phyloP scores from a whole-genome alignment of 176 grass and related monocot genomes.

The Miscanthus lutarioriparius region DNA sequence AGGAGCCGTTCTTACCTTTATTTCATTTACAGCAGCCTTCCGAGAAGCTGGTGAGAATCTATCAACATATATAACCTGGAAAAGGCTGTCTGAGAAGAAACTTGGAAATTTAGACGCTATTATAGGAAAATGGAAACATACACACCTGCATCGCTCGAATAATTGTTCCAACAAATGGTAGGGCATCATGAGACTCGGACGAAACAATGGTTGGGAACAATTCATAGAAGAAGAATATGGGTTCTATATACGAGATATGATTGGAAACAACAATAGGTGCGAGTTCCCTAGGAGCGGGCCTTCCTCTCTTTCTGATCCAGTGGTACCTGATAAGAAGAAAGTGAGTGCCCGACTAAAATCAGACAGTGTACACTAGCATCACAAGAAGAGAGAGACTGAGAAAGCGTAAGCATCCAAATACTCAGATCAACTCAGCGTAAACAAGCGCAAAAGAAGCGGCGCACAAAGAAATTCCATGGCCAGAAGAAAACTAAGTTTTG shows the following conservation, averaged over 20 bases:
- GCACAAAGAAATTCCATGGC: background rate
- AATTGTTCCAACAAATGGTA: constrained; percentile 96
- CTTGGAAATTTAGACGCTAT: background rate
- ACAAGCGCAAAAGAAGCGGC: background rate
- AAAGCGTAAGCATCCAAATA: background rate
- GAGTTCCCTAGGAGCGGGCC: constrained; percentile 75
- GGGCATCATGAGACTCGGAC: constrained; percentile 88
- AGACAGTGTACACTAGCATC: constrained; percentile 3
- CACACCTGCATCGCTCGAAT: constrained; percentile 96
- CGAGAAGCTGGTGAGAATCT: constrained; percentile 89
- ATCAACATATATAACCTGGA: constrained; percentile 98
- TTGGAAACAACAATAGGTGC: constrained; percentile 96
- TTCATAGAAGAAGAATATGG: constrained; percentile 97
- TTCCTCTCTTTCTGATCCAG: constrained; percentile 95
- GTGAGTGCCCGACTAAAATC: constrained; percentile 10
- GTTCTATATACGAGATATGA: constrained; percentile 95
- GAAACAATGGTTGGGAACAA: constrained; percentile 97
- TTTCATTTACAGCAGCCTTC: constrained; percentile 92
- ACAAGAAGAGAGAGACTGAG: constrained; percentile 1
- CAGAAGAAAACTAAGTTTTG: background rate
- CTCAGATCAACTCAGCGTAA: background rate
- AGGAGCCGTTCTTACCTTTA: constrained; percentile 73
- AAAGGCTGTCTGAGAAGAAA: constrained; percentile 16
- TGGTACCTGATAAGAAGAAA: constrained; percentile 63
- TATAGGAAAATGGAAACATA: background rate